These are phyloP conservation scores for Berkeleyomyces rouxiae DNA, from an alignment of 2,329 filamentous ascomycete genomes.

Conservation along the genomic window DNA sequence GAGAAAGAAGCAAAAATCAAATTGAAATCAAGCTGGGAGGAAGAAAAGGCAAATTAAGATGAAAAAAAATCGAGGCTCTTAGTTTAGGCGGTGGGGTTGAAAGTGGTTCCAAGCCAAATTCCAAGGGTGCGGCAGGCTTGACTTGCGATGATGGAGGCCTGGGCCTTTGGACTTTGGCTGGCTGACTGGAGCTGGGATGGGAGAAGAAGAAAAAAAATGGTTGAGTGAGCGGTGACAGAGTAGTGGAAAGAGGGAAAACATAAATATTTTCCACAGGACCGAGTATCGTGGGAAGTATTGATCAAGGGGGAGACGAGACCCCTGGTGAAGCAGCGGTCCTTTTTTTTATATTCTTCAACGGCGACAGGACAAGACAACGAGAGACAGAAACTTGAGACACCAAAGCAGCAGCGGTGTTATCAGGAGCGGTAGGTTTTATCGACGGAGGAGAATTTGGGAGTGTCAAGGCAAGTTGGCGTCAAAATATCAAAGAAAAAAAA, in stretches of 20 bases:
- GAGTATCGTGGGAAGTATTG: background rate
- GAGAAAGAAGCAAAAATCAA: background rate
- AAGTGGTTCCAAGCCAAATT: background rate
- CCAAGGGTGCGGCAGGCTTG: background rate
- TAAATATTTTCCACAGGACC: too few relatives aligned
- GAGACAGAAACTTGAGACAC: too few relatives aligned
- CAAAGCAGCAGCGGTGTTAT: background rate
- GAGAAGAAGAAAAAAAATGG: too few relatives aligned
- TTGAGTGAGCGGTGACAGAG: too few relatives aligned
- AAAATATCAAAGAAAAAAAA: background rate
- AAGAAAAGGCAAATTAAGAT: background rate
- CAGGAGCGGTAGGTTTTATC: background rate
- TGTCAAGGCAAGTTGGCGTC: background rate
- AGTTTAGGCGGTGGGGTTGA: slow-evolving; percentile 5
- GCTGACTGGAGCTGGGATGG: too few relatives aligned
- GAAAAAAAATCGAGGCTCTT: slow-evolving; percentile 1
- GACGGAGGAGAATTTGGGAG: background rate
- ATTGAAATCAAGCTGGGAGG: background rate
- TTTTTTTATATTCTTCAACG: too few relatives aligned
- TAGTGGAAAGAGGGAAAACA: too few relatives aligned
- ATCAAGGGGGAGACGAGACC: background rate
- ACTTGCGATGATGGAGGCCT: background rate
- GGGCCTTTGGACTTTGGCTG: too few relatives aligned
- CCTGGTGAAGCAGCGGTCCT: too few relatives aligned
- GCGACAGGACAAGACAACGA: too few relatives aligned